Evolutionary conservation across 352 stramenopile species (phyloP).

Genomic region (Phytophthora chlamydospora): DNA sequence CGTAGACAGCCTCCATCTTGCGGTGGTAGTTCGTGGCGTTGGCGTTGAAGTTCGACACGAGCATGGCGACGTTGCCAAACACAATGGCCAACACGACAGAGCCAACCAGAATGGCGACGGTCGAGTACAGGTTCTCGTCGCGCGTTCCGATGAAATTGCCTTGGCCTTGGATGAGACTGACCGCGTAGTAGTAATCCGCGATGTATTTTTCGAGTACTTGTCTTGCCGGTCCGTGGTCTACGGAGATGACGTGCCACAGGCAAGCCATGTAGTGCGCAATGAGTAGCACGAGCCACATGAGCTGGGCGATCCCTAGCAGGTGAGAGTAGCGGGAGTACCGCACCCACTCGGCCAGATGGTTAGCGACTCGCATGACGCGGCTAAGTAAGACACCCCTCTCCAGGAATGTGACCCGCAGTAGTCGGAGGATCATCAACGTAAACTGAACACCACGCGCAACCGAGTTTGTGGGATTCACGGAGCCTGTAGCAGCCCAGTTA

Average conservation of each 20-base stretch:
- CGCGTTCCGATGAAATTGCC: constrained; percentile 23
- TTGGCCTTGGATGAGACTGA: constrained; percentile 59
- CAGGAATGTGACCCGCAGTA: constrained; percentile 4
- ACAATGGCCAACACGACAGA: constrained; percentile 59
- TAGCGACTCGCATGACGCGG: constrained; percentile 29
- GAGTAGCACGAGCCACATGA: constrained; percentile 46
- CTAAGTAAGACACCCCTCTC: constrained; percentile 11
- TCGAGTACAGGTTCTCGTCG: constrained; percentile 37
- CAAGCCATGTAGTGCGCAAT: constrained; percentile 58
- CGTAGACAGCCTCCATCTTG: constrained; percentile 67
- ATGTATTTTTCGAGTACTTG: constrained; percentile 48
- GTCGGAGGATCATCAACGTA: constrained; percentile 24
- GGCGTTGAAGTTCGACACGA: constrained; percentile 60
- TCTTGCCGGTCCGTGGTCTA: too few relatives aligned
- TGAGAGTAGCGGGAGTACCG: constrained; percentile 41
- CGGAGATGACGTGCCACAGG: constrained; percentile 40
- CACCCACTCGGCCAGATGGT: constrained; percentile 25
- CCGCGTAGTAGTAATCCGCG: constrained; percentile 38
- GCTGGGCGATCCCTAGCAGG: constrained; percentile 34
- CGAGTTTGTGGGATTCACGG: constrained; percentile 14
- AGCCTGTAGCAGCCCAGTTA: not conserved
- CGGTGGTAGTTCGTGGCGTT: constrained; percentile 55
- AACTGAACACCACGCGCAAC: not conserved
- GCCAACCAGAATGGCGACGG: constrained; percentile 46
- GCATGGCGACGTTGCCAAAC: constrained; percentile 61